Base-by-base conservation (phyloP, 129 eudicot species). In the Oenanthe sinensis region DNA sequence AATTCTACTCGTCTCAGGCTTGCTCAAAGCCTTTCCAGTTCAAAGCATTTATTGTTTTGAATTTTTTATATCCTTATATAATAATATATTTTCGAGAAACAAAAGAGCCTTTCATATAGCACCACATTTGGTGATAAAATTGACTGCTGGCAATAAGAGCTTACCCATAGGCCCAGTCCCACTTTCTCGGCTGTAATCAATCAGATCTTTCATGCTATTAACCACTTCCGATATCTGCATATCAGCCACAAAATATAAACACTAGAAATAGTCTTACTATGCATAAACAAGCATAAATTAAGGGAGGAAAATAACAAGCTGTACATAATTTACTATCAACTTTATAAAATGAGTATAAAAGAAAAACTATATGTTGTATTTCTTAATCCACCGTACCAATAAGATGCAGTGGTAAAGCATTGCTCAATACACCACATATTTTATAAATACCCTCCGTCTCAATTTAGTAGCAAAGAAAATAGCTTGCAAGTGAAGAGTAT, bases 151-250 rank as follows among this genome's bases (percentile, higher is more conserved):
- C 36, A 69, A 26, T 40, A 50, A 42, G 79, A 80, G 48, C 92
- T 87, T 83, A 95, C 98, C 97, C 97, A 95, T 95, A 39, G 98
- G 98, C 79, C 98, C 98, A 26, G 92, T 86, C 75, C 92, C 91
- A 68, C 91, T 88, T 79, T 85, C 92, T 80, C 98, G 87, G 87
- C 97, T 90, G 85, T 90, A 95, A 87, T 95, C 98, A 75, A 95
- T 95, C 84, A 95, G 87, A 85, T 95, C 98, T 84, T 95, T 95
- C 98, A 95, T 95, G 85, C 98, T 95, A 86, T 95, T 95, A 55
- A 95, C 98, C 85, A 95, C 98, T 85, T 95, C 98, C 68, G 98
- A 95, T 84, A 95, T 95, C 98, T 95, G 91, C 91, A 87, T 76
- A 78, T 22, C 49, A 80, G 63, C 81, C 81, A 78, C 28, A 58